phyloP scores from a whole-genome alignment of 768 basidiomycete genomes.

The Rossbeevera mucosa region DNA sequence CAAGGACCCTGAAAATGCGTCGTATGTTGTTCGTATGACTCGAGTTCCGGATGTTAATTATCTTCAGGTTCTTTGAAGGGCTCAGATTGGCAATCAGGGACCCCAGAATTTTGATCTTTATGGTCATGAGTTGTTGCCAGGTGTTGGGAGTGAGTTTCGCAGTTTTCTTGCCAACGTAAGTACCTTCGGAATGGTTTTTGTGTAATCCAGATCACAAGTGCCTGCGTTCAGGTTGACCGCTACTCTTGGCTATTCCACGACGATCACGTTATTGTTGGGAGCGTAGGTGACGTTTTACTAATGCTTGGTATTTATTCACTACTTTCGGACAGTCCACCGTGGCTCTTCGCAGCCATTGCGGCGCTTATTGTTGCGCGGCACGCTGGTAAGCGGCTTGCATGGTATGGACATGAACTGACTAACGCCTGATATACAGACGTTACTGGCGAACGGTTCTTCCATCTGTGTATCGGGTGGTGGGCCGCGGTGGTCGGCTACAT shows the following conservation, averaged over 20 bases:
- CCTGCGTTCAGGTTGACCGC: conserved; percentile 42
- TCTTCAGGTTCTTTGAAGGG: conserved; percentile 16
- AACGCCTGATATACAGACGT: neutral
- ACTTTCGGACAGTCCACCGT: conserved; percentile 47
- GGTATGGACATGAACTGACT: neutral
- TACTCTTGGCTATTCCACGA: conserved; percentile 62
- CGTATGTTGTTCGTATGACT: conserved; percentile 37
- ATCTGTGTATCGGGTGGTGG: neutral
- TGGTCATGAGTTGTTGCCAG: conserved; percentile 50
- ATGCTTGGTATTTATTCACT: neutral
- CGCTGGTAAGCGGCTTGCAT: conserved; percentile 34
- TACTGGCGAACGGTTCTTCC: neutral
- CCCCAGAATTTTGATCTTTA: conserved; percentile 49
- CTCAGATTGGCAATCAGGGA: conserved; percentile 54
- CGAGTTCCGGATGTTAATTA: neutral
- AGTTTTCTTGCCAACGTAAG: conserved; percentile 54
- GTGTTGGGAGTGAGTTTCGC: conserved; percentile 57
- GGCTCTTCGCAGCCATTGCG: conserved; percentile 49
- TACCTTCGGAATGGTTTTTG: neutral
- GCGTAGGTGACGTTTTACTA: conserved; percentile 39
- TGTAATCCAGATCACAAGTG: neutral
- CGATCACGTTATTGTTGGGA: conserved; percentile 53
- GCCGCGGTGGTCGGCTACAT: neutral
- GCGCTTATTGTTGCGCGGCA: conserved; percentile 54
- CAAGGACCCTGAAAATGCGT: conserved; percentile 49